Base-by-base conservation (phyloP, 2,329 filamentous ascomycete genomes). In the Byssoonygena ceratinophila region DNA sequence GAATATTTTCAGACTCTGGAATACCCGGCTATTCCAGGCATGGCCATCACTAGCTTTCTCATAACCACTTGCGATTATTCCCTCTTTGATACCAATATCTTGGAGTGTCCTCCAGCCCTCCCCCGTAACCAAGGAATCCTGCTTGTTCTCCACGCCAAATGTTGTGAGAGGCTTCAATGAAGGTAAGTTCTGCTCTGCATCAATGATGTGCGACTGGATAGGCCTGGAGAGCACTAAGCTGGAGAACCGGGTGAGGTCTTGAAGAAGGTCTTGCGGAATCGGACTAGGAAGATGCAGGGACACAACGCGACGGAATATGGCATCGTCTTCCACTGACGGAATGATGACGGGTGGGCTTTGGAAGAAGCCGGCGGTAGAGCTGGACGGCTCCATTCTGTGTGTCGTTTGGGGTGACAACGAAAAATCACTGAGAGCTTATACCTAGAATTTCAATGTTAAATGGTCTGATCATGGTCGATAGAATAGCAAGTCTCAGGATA, bases 61-160 rank as follows among this genome's bases (percentile, higher is more conserved):
- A 45, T 63, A 61, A 9, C 55, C 58, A 14, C 59, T 53, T 2
- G 55, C 58, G 4, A 64, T 59, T 2, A 63, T 59, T 7, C 61
- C 61, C 50, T 64, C 61, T 41, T 47, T 46, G 18, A 61, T 60
- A 22, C 60, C 61, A 4, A 59, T 58, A 18, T 58, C 54, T 36
- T 60, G 59, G 6, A 64, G 54, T 14, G 48, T 39, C 20, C 61
- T 55, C 61, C 61, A 63, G 32, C 61, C 61, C 37, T 63, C 61
- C 14, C 59, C 57, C 3, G 61, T 64, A 14, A 60, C 50, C 4
- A 64, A 44, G 3, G 60, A 52, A 44, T 64, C 59, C 23, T 58
- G 54, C 23, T 57, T 60, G 29, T 63, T 63, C 46, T 63, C 60
- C 2, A 49, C 53, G 9, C 60, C 60, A 29, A 63, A 63, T 1